Conservation (phyloP, 2,329 filamentous ascomycete genomes). For the Fusarium tanahbumbuense region DNA sequence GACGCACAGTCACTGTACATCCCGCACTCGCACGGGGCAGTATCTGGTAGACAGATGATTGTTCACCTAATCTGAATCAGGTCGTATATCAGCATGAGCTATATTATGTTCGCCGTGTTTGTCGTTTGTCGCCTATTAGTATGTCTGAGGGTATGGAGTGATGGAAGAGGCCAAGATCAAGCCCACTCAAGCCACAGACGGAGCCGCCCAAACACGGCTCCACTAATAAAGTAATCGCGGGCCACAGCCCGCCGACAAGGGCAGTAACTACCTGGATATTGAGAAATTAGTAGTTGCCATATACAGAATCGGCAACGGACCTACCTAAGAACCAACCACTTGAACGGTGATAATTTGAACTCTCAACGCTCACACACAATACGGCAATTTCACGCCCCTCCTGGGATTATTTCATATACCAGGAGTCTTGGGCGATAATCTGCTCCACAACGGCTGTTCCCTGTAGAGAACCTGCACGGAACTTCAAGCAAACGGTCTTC, state of each 20-base stretch:
- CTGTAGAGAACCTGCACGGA: conserved; percentile 10
- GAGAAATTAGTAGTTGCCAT: conserved; percentile 38
- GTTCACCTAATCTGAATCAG: not conserved
- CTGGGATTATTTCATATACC: not conserved
- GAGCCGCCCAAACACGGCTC: conserved; percentile 25
- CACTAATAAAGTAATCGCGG: conserved; percentile 28
- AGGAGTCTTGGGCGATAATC: conserved; percentile 4
- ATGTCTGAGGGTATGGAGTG: not conserved
- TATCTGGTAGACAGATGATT: not conserved
- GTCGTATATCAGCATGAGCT: not conserved
- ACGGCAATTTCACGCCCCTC: conserved; percentile 7
- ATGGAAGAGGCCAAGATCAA: not conserved
- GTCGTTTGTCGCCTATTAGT: not conserved
- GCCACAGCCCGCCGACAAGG: conserved; percentile 20
- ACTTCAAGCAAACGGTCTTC: conserved; percentile 4
- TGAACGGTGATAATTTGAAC: not conserved
- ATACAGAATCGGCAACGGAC: conserved; percentile 8
- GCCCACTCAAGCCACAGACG: conserved; percentile 29
- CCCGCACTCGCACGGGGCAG: not conserved
- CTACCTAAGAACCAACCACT: conserved; percentile 10
- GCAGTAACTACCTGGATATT: conserved; percentile 28
- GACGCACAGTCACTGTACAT: not conserved
- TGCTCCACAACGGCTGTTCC: conserved; percentile 14
- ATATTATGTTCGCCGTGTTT: not conserved
- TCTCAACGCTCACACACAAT: conserved; percentile 6